Percentiles rank a stretch among this genome's conserved stretches.
These are phyloP conservation scores for Boletus coffeatus DNA, from an alignment of 1,284 basidiomycete species.

Conservation along the genomic window DNA sequence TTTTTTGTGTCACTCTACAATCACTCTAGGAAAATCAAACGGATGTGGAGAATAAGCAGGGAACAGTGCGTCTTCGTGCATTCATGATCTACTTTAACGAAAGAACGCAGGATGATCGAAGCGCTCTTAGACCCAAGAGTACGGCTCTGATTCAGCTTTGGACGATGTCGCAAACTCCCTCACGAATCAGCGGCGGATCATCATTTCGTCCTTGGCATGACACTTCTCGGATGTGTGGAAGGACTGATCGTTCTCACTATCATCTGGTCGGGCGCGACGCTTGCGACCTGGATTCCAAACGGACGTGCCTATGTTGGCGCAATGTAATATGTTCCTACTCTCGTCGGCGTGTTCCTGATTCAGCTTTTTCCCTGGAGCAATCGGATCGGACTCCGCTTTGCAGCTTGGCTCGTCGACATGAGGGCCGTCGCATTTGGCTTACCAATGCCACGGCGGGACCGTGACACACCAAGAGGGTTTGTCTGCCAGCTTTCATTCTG, in stretches of 20 bases:
- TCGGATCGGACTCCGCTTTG: constrained; percentile 57
- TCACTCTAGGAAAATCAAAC: constrained; percentile 53
- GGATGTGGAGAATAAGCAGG: constrained; percentile 62
- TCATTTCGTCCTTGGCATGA: constrained; percentile 62
- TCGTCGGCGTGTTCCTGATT: constrained; percentile 32
- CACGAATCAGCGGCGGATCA: constrained; percentile 64
- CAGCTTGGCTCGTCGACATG: constrained; percentile 37
- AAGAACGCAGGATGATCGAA: constrained; percentile 51
- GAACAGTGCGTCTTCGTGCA: neutral
- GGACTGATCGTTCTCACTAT: constrained; percentile 61
- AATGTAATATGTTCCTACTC: constrained; percentile 56
- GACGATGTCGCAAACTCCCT: constrained; percentile 66
- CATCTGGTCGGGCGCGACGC: constrained; percentile 50
- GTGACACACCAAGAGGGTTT: too few species aligned
- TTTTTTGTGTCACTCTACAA: neutral
- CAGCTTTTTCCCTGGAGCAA: constrained; percentile 59
- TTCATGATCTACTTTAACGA: neutral
- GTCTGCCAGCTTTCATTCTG: neutral
- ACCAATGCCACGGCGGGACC: too few species aligned
- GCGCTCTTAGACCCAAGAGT: constrained; percentile 57
- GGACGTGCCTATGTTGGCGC: constrained; percentile 54
- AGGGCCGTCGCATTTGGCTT: too few species aligned
- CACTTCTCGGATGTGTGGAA: constrained; percentile 38
- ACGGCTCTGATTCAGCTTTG: constrained; percentile 21
- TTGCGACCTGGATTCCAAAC: constrained; percentile 47